Evolutionary conservation across 306 rosid species (phyloP).

Genomic region (Crataegus laevigata): DNA sequence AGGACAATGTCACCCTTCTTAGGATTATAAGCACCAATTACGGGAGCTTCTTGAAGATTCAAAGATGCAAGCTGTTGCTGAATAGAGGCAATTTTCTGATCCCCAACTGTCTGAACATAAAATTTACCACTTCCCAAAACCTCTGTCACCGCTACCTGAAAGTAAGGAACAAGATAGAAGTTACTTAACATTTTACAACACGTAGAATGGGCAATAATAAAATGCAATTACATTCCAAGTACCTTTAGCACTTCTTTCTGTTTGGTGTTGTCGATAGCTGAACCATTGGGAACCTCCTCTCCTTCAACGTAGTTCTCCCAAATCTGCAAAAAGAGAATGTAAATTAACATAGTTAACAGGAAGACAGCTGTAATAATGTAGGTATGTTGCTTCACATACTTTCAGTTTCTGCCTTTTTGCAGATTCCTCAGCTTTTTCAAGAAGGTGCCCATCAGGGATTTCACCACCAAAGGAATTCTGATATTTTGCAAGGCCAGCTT

Average conservation of each 20-base stretch:
- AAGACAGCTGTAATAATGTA: neutral
- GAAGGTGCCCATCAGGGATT: constrained; percentile 73
- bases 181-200: constrained; percentile 15
- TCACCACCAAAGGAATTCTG: constrained; percentile 85
- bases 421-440: constrained; percentile 83
- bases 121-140: constrained; percentile 86
- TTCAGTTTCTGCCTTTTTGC: constrained; percentile 76
- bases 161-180: constrained; percentile 17
- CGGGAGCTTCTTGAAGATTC: constrained; percentile 83
- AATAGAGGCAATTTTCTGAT: constrained; percentile 69
- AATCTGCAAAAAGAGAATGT: constrained; percentile 44
- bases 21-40: constrained; percentile 84
- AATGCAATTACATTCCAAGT: constrained; percentile 14
- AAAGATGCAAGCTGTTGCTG: constrained; percentile 83
- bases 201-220: neutral
- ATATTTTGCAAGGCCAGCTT: constrained; percentile 89
- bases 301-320: constrained; percentile 98
- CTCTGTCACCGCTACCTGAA: constrained; percentile 76
- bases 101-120: constrained; percentile 85
- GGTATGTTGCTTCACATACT: constrained; percentile 40
- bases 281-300: constrained; percentile 72
- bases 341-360: constrained; percentile 23
- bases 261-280: constrained; percentile 58
- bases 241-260: constrained; percentile 98
- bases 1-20: constrained; percentile 92